A percentile compares a stretch with the other conserved stretches of the same genome.
These are phyloP conservation scores for Lolium perenne DNA, from an alignment of 176 grass and related monocot genomes.

Conservation along the genomic window DNA sequence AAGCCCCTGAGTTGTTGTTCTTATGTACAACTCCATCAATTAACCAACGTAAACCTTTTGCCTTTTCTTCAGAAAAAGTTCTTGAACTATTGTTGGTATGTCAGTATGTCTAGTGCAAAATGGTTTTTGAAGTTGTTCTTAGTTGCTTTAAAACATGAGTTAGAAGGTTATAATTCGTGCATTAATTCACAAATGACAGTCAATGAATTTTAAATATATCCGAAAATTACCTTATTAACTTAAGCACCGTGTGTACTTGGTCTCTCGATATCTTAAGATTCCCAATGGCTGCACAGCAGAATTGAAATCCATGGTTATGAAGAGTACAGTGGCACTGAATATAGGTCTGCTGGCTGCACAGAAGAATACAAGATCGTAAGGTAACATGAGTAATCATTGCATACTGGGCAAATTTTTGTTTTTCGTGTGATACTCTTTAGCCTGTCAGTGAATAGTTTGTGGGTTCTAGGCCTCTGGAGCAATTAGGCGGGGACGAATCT, in stretches of 20 bases:
- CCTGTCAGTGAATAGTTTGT: conserved; percentile 1
- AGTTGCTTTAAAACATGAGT: background rate
- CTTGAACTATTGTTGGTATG: background rate
- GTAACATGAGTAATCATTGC: conserved; percentile 40
- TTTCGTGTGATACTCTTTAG: conserved; percentile 8
- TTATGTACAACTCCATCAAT: too few relatives aligned
- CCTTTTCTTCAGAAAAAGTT: too few relatives aligned
- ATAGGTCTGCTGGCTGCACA: conserved; percentile 92
- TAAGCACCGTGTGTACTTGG: conserved; percentile 22
- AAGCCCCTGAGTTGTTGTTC: too few relatives aligned
- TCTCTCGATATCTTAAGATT: conserved; percentile 49
- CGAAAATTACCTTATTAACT: background rate
- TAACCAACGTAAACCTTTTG: too few relatives aligned
- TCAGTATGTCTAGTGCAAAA: background rate
- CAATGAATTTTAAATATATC: conserved; percentile 18
- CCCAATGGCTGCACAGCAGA: conserved; percentile 91
- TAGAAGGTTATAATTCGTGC: background rate
- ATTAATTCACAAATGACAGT: background rate
- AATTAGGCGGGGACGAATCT: conserved; percentile 74
- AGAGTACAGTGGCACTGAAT: conserved; percentile 88
- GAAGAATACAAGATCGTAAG: conserved; percentile 81
- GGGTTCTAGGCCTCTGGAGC: conserved; percentile 51
- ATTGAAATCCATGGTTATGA: conserved; percentile 92
- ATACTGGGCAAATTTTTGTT: background rate
- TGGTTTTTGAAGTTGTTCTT: background rate